Base-by-base conservation (phyloP, 2,329 filamentous ascomycete species). In the Penicillium hordei region DNA sequence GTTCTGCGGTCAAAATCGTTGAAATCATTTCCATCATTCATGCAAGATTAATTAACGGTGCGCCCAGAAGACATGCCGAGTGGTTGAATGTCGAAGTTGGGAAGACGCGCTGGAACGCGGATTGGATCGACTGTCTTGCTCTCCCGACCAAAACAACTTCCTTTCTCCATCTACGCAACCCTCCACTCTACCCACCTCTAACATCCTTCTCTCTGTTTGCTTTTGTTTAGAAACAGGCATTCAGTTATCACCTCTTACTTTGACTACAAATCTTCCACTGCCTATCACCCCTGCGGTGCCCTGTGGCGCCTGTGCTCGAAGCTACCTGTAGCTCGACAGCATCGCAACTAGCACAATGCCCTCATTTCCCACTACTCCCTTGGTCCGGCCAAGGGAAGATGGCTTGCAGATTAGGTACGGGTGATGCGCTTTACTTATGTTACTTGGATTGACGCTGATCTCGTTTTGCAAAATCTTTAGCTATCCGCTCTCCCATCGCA, bases 401-500 rank as follows among this genome's bases (percentile, higher is more conserved):
- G 76, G 74, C 12, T 63, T 77, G 19, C 77, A 79, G 58, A 61
- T 79, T 43, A 79, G 76, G 78, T 79, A 70, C 13, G 19, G 7
- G 46, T 43, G 21, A 55, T 27, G 45, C 34, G 33, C 19, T 29
- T 23, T 8, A n/a, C 34, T 48, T 15, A 13, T 57, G 13, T 23
- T 29, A n/a, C 27, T 31, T 33, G 19, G 27, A 38, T 33, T 21
- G 36, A 44, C 5, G 44, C 60, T 67, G 38, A 61, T 55, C 39
- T 39, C 19, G 27, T 23, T 36, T 46, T 51, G 46, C 43, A 49
- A 54, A 52, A 57, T 45, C 42, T 55, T 52, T 65, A 87, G 85
- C 72, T 87, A 87, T 68, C 79, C 85, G 64, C 78, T 87, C 34
- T 79, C 83, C 15, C 81, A 85, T 68, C 82, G 84, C 65, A 77